Evolutionary conservation across 2,329 filamentous ascomycete genomes (phyloP), one percentile per base, ranked within the genome.

Genomic region (Fusarium sarcochroum): DNA sequence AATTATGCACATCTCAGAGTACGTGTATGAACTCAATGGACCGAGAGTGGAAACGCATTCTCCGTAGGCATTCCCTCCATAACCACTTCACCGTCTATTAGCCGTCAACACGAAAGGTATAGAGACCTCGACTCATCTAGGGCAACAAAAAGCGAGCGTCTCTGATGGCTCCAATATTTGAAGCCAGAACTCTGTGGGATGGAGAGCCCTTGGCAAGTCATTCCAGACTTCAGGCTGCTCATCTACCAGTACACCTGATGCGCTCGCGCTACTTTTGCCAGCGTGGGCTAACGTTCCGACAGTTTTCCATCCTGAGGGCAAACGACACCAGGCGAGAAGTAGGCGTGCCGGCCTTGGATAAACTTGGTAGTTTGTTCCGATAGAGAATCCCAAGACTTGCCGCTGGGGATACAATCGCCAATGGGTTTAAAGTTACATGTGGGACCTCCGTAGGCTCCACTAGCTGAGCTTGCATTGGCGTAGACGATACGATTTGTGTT

Each of bases 261-360:
- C 51, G 6, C 54, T 46, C 2, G 48, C 37, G 18, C 46, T 47
- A 5, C 40, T 23, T 15, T 21, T 23, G 3, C 18, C 56, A 38
- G 40, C 56, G 35, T 62, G 65, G 0, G 56, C 58, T 3, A 71
- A 27, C 2, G 56, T 38, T 32, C 71, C 75, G 0, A 59, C 73
- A 3, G 73, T 76, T 15, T 66, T 70, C 73, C 73, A 74, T 0
- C 68, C 67, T 0, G 69, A 63, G 74, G 74, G 32, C 75, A 77
- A 21, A 42, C 53, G 10, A 60, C 2, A 4, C 52, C 57, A 20
- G 57, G 57, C 0, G 57, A 60, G 23, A 20, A 49, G 14, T 60
- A 60, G 1, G 11, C 2, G 23, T 55, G 38, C 6, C 18, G 7
- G 8, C 41, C 51, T n/a, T 23, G 41, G 3, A 38, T 15, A 46